Base-by-base conservation (phyloP, 2,329 filamentous ascomycete genomes). In the Capronia americana region DNA sequence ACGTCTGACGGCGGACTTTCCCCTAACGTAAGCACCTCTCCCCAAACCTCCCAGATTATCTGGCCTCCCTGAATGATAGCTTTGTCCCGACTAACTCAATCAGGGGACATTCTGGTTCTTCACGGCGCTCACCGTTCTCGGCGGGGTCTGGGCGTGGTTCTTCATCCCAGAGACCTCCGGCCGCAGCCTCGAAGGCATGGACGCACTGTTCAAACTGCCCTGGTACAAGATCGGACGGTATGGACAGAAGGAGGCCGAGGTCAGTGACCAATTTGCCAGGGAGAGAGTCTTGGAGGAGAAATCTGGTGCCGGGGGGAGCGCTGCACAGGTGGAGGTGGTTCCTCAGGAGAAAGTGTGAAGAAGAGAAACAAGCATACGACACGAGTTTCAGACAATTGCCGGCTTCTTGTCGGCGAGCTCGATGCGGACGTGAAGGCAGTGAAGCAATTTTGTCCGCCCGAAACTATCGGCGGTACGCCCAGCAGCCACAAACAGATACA, bases 101-200 rank as follows among this genome's bases (percentile, higher is more conserved):
- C 24, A 51, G 48, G 91, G 91, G 0, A 93, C 91, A 0, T 93
- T 93, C 81, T 89, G 90, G 85, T 91, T 89, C 79, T 93, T 93
- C 77, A 83, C 85, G 0, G 86, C 83, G 2, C 83, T 93, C 10
- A 93, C 90, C 0, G 70, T 90, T 0, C 53, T 92, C 4, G 90
- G 90, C 30, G 86, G 89, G 3, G 34, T 84, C 2, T 93, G 89
- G 88, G 90, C 90, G 3, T 91, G 84, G 82, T 85, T 92, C 77
- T 89, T 85, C 68, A 84, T 93, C 0, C 91, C 90, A 0, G 90
- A 93, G 81, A 91, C 89, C 0, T 85, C 85, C 0, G 90, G 90
- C 23, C 80, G 81, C 53, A 80, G 77, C 4, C 70, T 80, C 4
- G 79, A 80, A 80, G 87, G 83, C 70, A 91, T 93, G 85, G 89